A percentile compares a stretch with the other conserved stretches of the same genome.
These are phyloP conservation scores for Monosporascus sp. DNA, from an alignment of 2,329 filamentous ascomycete genomes.

Conservation along the genomic window DNA sequence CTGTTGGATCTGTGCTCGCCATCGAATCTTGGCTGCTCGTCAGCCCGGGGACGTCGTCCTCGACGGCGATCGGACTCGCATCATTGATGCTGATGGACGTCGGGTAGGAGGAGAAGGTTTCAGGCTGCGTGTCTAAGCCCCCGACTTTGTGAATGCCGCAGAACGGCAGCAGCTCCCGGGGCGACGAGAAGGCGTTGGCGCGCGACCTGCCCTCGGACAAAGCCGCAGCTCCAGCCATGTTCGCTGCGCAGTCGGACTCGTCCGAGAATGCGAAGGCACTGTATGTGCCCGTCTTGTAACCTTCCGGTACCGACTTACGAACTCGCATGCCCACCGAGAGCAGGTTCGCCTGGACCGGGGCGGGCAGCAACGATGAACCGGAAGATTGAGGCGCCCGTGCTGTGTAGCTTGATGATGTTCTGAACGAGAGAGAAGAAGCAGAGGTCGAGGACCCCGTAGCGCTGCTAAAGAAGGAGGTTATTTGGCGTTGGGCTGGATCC, in stretches of 20 bases:
- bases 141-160: slow-evolving; percentile 75
- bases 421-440: slow-evolving; percentile 29
- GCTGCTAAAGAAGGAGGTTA: slow-evolving; percentile 56
- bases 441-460: slow-evolving; percentile 10
- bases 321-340: slow-evolving; percentile 90
- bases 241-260: slow-evolving; percentile 24
- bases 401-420: slow-evolving; percentile 3
- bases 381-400: slow-evolving; percentile 14
- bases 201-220: slow-evolving; percentile 12
- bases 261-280: slow-evolving; percentile 49
- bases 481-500: slow-evolving; percentile 55
- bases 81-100: slow-evolving; percentile 9
- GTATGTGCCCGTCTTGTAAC: slow-evolving; percentile 73
- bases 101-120: slow-evolving; percentile 21
- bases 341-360: slow-evolving; percentile 72
- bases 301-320: slow-evolving; percentile 87
- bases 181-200: slow-evolving; percentile 24
- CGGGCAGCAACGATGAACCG: slow-evolving; percentile 50
- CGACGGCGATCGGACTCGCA: slow-evolving; percentile 9
- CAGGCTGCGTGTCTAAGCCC: slow-evolving; percentile 57
- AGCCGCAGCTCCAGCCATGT: slow-evolving; percentile 2
- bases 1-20: slow-evolving; percentile 27
- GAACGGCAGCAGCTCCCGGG: slow-evolving; percentile 69
- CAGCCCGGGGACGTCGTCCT: slow-evolving; percentile 40
- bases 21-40: slow-evolving; percentile 53